Evolutionary conservation across 495 filamentous ascomycete genomes (phyloP), one percentile per base, ranked within the genome.

Genomic region (Xylaria sp.): DNA sequence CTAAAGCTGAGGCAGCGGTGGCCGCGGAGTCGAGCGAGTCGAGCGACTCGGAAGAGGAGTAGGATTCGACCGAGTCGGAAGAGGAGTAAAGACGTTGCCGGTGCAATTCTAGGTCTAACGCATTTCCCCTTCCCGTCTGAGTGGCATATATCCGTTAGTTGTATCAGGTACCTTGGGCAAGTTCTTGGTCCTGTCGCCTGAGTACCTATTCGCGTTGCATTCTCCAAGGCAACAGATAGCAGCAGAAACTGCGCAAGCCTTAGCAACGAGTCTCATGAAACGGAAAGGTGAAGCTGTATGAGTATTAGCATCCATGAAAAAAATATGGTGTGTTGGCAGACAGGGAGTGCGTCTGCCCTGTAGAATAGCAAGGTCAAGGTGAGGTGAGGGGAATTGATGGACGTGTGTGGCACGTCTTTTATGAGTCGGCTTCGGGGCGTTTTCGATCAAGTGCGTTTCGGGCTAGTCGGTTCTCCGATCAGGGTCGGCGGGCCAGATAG

Each of bases 21-120:
- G 66, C 67, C 29, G 59, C 75, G 61, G 63, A 85, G 52, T 73
- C 77, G 50, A 76, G 75, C 53, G 77, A 79, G 43, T 74, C 75
- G 58, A 79, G 75, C 48, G 77, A 79, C 69, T 79, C 77, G 5
- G 77, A 79, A 71, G 77, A 79, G 67, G 77, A 79, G 59, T 79
- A 68, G n/a, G 77, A 79, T 37, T 74, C 75, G 58, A 79, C 73
- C 48, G 77, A 79, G 67, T 79, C 77, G 5, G 77, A 79, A 71
- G 77, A 79, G 67, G 77, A 79, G 59, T 79, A 68, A 59, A 53
- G 29, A 8, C 37, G 40, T 46, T 26, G 17, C 4, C 44, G 19
- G 43, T 44, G 52, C 31, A 15, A 55, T 21, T 26, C 24, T 31
- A 55, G 21, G 52, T 26, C 26, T 55, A 55, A 55, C 52, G 52